Percentiles rank a stretch among this genome's conserved stretches.
phyloP scores from a whole-genome alignment of 495 filamentous ascomycete genomes.

The Trichocladium uniseriatum region DNA sequence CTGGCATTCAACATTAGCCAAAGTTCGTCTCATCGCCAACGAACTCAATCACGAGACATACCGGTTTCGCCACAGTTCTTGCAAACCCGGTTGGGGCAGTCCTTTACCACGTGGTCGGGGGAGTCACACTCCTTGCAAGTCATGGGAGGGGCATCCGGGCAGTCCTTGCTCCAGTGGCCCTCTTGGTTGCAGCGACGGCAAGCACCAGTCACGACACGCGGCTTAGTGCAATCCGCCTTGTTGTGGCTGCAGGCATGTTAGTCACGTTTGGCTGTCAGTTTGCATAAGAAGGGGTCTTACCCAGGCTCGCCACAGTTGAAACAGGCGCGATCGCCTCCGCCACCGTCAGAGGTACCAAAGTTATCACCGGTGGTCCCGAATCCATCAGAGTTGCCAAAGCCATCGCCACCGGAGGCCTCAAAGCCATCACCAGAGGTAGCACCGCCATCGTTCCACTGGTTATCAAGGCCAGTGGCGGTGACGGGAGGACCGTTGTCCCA shows the following conservation, averaged over 20 bases:
- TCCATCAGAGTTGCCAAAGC: not conserved
- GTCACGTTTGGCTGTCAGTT: not conserved
- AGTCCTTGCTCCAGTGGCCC: conserved; percentile 59
- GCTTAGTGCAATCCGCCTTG: conserved; percentile 42
- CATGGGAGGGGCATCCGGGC: conserved; percentile 52
- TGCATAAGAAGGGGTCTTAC: conserved; percentile 33
- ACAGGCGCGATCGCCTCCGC: conserved; percentile 46
- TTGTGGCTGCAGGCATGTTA: conserved; percentile 36
- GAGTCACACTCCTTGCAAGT: conserved; percentile 58
- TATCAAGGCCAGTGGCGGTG: not conserved
- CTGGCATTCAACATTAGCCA: conserved; percentile 29
- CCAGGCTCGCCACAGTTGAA: conserved; percentile 73
- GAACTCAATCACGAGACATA: conserved; percentile 21
- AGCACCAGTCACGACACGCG: conserved; percentile 40
- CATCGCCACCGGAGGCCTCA: not conserved
- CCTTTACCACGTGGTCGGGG: conserved; percentile 53
- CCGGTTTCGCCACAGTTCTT: conserved; percentile 68
- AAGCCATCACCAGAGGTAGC: too few relatives aligned
- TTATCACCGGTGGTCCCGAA: too few relatives aligned
- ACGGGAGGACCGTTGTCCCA: not conserved
- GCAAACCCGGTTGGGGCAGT: conserved; percentile 66
- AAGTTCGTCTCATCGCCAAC: conserved; percentile 2
- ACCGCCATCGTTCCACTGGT: too few relatives aligned
- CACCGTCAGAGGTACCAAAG: too few relatives aligned
- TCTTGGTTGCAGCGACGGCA: conserved; percentile 66